phyloP scores from a whole-genome alignment of 306 rosid species.

The Mucuna pruriens region DNA sequence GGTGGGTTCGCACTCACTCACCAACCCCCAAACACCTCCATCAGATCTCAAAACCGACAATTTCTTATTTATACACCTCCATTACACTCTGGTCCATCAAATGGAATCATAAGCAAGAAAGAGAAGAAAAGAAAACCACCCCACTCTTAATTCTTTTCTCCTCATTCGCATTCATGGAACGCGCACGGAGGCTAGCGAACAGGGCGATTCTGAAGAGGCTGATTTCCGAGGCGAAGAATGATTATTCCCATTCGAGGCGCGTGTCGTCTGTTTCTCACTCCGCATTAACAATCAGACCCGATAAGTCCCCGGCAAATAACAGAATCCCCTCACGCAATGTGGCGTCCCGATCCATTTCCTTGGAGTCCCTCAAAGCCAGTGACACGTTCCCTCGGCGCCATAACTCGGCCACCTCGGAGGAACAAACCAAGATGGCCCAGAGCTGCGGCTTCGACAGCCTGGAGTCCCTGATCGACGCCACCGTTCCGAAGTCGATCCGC shows the following conservation, averaged over 20 bases:
- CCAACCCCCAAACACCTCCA: conserved; percentile 60
- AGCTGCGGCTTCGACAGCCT: conserved; percentile 62
- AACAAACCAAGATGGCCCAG: conserved; percentile 76
- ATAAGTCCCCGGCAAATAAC: conserved; percentile 29
- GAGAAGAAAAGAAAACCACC: background rate
- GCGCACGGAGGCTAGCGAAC: conserved; percentile 87
- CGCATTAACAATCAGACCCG: conserved; percentile 46
- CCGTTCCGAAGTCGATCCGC: conserved; percentile 92
- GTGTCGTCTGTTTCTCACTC: conserved; percentile 68
- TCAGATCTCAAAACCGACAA: conserved; percentile 44
- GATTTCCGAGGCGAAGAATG: conserved; percentile 62
- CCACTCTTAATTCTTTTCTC: background rate
- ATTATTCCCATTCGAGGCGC: conserved; percentile 67
- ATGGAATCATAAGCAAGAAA: conserved; percentile 31
- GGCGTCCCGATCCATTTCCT: conserved; percentile 73
- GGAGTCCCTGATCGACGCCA: conserved; percentile 82
- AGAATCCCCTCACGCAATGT: conserved; percentile 25
- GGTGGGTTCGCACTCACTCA: conserved; percentile 50
- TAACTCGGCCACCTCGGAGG: conserved; percentile 88
- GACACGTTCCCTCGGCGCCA: conserved; percentile 94
- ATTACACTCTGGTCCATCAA: background rate
- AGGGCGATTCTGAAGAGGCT: conserved; percentile 79
- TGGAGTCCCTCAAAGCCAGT: conserved; percentile 83
- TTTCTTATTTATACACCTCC: background rate
- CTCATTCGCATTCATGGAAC: conserved; percentile 65